Conservation (phyloP, 83 land plant genomes). For the Thuja plicata region DNA sequence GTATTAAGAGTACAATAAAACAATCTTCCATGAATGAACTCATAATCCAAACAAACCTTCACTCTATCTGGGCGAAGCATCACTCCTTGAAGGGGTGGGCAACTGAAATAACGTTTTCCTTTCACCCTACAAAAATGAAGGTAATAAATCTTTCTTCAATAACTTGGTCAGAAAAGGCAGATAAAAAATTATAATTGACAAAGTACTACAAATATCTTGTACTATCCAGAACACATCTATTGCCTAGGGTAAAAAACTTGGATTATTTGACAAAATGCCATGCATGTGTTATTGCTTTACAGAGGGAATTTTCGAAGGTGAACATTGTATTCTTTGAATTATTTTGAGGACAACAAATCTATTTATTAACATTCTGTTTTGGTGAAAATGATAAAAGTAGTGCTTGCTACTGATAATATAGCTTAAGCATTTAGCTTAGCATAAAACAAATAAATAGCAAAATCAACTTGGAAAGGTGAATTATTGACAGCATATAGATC, state of each 20-base stretch:
- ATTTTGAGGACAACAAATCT: background rate
- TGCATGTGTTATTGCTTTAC: background rate
- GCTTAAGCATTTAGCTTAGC: no score
- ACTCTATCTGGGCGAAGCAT: slow-evolving; percentile 94
- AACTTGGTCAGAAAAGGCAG: background rate
- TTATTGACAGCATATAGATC: background rate
- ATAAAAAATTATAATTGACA: background rate
- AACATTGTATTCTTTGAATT: background rate
- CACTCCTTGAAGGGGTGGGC: slow-evolving; percentile 80
- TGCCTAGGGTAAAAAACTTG: background rate
- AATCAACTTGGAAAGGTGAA: background rate
- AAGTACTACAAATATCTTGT: background rate
- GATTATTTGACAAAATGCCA: background rate
- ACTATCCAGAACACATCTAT: background rate
- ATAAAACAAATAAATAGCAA: background rate
- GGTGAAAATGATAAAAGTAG: background rate
- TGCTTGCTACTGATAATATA: background rate
- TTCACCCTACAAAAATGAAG: slow-evolving; percentile 62
- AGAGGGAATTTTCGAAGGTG: background rate
- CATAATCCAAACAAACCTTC: slow-evolving; percentile 50
- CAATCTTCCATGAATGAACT: background rate
- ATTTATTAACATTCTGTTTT: background rate
- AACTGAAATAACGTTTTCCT: slow-evolving; percentile 84
- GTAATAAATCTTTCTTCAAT: background rate
- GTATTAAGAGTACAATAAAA: background rate